Conservation (phyloP, 441 rosid genomes). For the Pelargonium citronellum region DNA sequence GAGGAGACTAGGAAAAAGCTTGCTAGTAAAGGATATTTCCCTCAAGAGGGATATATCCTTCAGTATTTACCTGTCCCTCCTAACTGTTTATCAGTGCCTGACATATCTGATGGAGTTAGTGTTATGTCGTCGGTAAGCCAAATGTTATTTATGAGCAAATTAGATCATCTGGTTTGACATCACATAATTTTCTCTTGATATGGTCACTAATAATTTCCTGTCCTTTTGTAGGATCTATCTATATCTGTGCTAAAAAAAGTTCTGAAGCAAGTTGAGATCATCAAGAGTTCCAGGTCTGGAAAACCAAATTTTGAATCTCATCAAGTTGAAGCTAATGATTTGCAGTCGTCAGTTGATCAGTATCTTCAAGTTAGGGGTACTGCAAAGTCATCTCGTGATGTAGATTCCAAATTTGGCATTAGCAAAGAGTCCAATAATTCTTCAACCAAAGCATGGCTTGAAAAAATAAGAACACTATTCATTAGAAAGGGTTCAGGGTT, state of each 20-base stretch:
- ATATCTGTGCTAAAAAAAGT: constrained; percentile 67
- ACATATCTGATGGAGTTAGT: constrained; percentile 70
- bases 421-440: constrained; percentile 48
- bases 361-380: constrained; percentile 84
- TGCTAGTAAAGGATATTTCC: constrained; percentile 69
- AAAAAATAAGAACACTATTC: constrained; percentile 79
- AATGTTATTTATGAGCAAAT: constrained; percentile 16
- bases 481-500: constrained; percentile 93
- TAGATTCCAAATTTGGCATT: constrained; percentile 54
- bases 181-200: constrained; percentile 10
- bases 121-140: constrained; percentile 84
- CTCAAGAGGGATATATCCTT: constrained; percentile 85
- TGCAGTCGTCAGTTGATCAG: constrained; percentile 61
- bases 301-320: constrained; percentile 80
- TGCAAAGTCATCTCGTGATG: constrained; percentile 55
- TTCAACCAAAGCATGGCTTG: constrained; percentile 84
- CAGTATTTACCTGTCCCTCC: constrained; percentile 92
- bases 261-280: constrained; percentile 60
- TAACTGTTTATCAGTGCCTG: constrained; percentile 88
- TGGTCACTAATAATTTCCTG: constrained; percentile 18
- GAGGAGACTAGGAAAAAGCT: constrained; percentile 66
- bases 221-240: constrained; percentile 67
- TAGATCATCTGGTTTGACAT: constrained; percentile 11
- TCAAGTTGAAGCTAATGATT: constrained; percentile 62
- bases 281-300: constrained; percentile 68